Base-by-base conservation (phyloP, 1,284 basidiomycete genomes). In the Melampsora occidentalis region DNA sequence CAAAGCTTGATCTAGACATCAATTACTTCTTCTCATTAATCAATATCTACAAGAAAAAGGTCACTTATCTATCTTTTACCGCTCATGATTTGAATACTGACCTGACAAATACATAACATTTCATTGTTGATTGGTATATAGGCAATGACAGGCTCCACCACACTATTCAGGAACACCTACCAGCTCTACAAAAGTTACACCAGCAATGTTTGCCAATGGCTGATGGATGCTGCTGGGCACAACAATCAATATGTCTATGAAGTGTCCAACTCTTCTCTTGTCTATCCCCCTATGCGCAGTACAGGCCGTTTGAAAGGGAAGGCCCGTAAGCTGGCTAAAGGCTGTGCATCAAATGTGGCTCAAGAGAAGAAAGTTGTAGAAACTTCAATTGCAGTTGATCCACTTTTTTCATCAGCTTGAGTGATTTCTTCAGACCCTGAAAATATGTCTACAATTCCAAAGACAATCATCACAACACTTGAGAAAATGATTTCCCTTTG, bases 141-240 rank as follows among this genome's bases (percentile, higher is more conserved):
- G 1, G 28, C 53, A 22, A 57, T 57, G 53, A 22, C 53, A n/a
- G 53, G 10, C 12, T 57, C 53, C 12, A 57, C 53, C n/a, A 57
- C 28, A 20, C 28, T 57, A 12, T 57, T 57, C 53, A 57, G n/a
- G 1, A 57, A 57, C 22, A 57, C 53, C 6, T 57, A 57, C 22
- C 28, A n/a, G n/a, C 28, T 57, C 20, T 57, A 57, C 53, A 57
- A 57, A 22, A 57, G n/a, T 20, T 57, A 57, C 53, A 57, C 53
- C 28, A 28, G 28, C 53, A 14, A 22, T 22, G 53, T 57, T 57
- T 57, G 53, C 14, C 53, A 57, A 57, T 57, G 53, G 53, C 20
- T 57, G n/a, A 22, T 57, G 20, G 53, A 57, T 20, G n/a, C 28
- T 4, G 5, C 53, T 57, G 53, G n/a, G 12, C 22, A 28, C n/a